Evolutionary conservation across 306 rosid species (phyloP), one percentile per base, ranked within the genome.

Genomic region (Quercus alba): DNA sequence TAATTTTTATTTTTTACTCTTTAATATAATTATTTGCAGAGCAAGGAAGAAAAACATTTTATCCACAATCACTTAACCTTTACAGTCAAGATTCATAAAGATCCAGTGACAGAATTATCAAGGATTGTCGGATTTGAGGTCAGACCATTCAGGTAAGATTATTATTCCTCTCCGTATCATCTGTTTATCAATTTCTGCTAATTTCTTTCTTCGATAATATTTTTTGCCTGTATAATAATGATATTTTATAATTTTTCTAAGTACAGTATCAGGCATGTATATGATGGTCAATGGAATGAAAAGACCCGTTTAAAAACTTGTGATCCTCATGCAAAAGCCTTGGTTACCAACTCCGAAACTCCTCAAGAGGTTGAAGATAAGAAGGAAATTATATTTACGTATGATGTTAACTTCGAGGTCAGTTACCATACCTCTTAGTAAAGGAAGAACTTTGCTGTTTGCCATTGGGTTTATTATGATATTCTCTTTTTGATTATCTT

Each of bases 81-180:
- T 81, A 77, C 77, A 52, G 92, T 94, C 66, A 94, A 91, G 88
- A 85, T 77, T 89, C 98, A 94, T 76, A 87, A 84, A 80, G 98
- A 92, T 89, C 89, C 78, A 59, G 70, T 85, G 70, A 90, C 90
- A 41, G 93, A 94, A 78, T 78, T 72, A 72, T 88, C 97, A 54
- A 90, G 97, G 90, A 94, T 94, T 2, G 98, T 94, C 1, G 97
- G 96, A 83, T 94, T 94, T 84, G 98, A 94, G 89, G 97, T 94
- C 84, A 89, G 89, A 66, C 94, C 97, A 69, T 94, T 86, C 92
- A 94, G 97, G 98, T 94, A 72, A 38, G 49, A 33, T 30, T 61
- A 49, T 81, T 8, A 49, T 79, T 51, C 73, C 63, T 76, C 78
- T 75, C 83, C 38, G 51, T 64, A 67, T 51, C 74, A 31, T 69